phyloP scores from a whole-genome alignment of 805 yeast genomes.

The Ogataea corticis region DNA sequence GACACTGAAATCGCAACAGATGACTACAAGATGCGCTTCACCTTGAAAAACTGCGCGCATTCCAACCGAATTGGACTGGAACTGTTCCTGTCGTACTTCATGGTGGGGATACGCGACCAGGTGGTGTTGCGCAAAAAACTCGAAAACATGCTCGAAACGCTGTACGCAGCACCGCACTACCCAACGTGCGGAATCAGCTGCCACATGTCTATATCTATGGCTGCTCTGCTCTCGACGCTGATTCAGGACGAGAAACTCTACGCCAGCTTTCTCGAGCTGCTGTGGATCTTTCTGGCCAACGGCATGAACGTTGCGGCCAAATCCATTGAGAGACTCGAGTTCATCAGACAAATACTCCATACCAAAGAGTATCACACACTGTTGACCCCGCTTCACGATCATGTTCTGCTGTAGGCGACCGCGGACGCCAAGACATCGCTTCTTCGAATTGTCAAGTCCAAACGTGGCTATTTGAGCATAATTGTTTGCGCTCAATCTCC shows the following conservation, averaged over 20 bases:
- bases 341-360: no score
- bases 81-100: no score
- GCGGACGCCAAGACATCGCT: no score
- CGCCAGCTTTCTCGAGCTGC: background rate
- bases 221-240: background rate
- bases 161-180: background rate
- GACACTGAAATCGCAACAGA: background rate
- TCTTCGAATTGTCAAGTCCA: no score
- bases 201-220: background rate
- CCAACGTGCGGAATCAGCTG: background rate
- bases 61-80: background rate
- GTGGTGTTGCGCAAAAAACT: no score
- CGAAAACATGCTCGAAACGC: background rate
- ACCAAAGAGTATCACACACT: no score
- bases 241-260: background rate
- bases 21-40: constrained; percentile 3
- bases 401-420: no score
- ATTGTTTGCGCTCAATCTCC: no score
- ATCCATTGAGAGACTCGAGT: background rate
- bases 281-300: background rate
- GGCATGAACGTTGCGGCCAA: background rate
- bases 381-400: no score
- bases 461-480: no score
- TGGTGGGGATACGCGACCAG: no score
- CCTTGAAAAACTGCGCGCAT: background rate